Conservation (phyloP, 257 asterid genomes). For the Solanum bukasovii region DNA sequence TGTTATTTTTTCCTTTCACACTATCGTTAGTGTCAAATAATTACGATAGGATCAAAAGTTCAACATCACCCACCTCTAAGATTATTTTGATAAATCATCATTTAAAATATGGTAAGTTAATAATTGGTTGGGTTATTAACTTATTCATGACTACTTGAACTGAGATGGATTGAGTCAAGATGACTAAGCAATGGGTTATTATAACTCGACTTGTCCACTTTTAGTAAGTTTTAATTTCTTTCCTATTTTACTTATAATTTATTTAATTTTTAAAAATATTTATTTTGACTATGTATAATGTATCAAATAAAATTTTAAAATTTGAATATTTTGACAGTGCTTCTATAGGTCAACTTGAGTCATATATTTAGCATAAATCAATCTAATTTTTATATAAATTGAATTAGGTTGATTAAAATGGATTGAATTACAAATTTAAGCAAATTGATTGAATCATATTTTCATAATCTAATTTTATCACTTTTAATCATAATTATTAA, state of each 20-base stretch:
- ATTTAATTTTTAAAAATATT: not conserved
- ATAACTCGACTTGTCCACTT: not conserved
- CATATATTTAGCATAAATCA: too few relatives aligned
- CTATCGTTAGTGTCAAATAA: not conserved
- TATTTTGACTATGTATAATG: too few relatives aligned
- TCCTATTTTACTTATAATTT: not conserved
- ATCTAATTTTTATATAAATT: not conserved
- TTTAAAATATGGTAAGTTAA: too few relatives aligned
- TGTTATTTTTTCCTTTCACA: not conserved
- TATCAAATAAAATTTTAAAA: not conserved
- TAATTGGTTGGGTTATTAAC: not conserved
- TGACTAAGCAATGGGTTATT: not conserved
- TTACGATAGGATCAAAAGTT: not conserved
- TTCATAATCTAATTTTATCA: not conserved
- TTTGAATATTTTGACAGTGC: not conserved
- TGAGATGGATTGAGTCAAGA: not conserved
- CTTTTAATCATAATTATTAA: not conserved
- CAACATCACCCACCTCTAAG: not conserved
- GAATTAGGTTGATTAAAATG: too few relatives aligned
- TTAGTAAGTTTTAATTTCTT: not conserved
- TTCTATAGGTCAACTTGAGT: not conserved
- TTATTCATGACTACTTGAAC: not conserved
- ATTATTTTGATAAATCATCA: too few relatives aligned
- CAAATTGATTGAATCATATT: not conserved
- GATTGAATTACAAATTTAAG: not conserved